phyloP scores from a whole-genome alignment of 345 rosid species.

The Eucalyptus rudis region DNA sequence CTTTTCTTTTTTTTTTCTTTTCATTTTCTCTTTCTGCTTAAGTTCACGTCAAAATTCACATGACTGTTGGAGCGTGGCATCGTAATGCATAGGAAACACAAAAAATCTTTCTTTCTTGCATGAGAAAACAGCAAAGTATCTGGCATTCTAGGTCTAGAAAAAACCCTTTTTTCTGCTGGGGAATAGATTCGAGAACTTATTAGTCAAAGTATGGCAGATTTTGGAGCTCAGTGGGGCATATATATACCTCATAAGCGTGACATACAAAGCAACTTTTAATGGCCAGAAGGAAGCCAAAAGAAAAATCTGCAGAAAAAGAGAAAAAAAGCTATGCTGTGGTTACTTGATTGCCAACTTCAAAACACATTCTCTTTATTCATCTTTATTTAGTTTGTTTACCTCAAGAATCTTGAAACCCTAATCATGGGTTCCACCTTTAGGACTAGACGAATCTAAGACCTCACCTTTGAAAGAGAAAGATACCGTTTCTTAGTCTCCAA shows the following conservation, averaged over 20 bases:
- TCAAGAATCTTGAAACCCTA: neutral
- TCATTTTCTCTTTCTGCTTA: neutral
- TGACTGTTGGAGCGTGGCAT: neutral
- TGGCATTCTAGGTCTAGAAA: neutral
- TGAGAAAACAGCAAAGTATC: neutral
- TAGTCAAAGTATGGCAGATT: neutral
- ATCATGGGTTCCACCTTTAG: neutral
- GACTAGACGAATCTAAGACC: neutral
- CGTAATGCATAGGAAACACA: too few species aligned
- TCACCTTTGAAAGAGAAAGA: neutral
- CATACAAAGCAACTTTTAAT: neutral
- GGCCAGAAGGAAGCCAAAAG: neutral
- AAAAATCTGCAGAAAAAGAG: neutral
- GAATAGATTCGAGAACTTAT: neutral
- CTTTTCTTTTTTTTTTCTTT: fast-evolving
- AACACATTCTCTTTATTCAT: neutral
- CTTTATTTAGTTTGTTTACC: neutral
- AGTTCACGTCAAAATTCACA: neutral
- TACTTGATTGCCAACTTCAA: neutral
- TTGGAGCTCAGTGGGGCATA: neutral
- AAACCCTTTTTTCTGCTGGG: neutral
- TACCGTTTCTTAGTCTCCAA: neutral
- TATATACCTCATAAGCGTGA: neutral
- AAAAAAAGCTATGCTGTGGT: neutral
- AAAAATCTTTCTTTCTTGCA: neutral